Evolutionary conservation across 2,329 filamentous ascomycete species (phyloP), one percentile per base, ranked within the genome.

Genomic region (Chrysosporium queenslandicum): DNA sequence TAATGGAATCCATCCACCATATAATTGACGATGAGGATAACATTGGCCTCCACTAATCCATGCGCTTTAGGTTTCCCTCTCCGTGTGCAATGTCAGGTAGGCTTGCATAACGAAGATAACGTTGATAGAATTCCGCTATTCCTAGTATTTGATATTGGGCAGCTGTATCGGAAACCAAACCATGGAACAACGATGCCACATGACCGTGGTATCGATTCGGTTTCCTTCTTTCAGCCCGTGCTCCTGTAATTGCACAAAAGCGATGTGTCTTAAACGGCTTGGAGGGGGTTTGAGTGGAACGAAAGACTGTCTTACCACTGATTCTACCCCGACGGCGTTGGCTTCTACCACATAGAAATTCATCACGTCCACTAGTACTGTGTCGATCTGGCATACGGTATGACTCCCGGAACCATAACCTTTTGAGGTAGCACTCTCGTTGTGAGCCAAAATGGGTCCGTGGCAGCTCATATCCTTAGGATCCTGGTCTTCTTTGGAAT

Each of bases 361-460:
- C 27, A 82, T 81, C 41, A 89, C 73, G 64, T 95, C 89, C 49
- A 97, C 83, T 58, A 96, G 84, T 0, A 87, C 88, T 25, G 84
- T 75, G 0, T 82, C 79, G 6, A 74, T 53, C 32, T 77, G 77
- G 1, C 88, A 85, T 16, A 77, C 71, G 52, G 96, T 83, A 56
- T 76, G 79, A 59, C 83, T 89, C 41, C 82, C 83, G 27, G 89
- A 87, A n/a, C 87, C 86, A 64, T 95, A 96, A 0, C 87, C 90
- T 62, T 87, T 85, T 9, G 75, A 71, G 30, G 63, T 58, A 6
- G 77, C 74, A 14, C 80, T 73, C 42, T 69, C 67, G n/a, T 77
- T 70, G 11, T 43, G 21, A 27, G 40, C 23, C n/a, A 12, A 16
- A 4, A 9, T 29, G 16, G 12, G 6, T 27, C 39, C 21, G 25